phyloP scores from a whole-genome alignment of 768 basidiomycete species.

The Cystoderma amianthinum region DNA sequence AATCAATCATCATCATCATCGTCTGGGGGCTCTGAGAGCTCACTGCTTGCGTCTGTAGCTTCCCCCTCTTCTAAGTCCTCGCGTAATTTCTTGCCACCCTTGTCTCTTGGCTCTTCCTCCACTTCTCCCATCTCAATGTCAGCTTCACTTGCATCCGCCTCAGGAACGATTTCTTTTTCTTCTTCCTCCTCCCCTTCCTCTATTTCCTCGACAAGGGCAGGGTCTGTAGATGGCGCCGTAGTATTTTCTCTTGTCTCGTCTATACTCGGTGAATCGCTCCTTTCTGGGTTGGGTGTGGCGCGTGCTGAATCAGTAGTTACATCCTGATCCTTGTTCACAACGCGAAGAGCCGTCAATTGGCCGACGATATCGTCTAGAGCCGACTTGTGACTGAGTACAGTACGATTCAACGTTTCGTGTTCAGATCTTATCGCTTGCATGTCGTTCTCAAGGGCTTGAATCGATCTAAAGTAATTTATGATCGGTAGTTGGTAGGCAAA shows the following conservation, averaged over 20 bases:
- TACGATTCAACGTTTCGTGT: constrained; percentile 65
- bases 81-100: constrained; percentile 43
- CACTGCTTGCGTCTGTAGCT: constrained; percentile 75
- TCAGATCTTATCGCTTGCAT: constrained; percentile 69
- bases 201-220: constrained; percentile 6
- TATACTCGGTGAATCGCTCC: constrained; percentile 5
- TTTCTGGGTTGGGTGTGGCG: constrained; percentile 43
- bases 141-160: constrained; percentile 29
- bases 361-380: constrained; percentile 60
- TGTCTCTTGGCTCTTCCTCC: constrained; percentile 57
- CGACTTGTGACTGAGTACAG: constrained; percentile 59
- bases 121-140: constrained; percentile 94
- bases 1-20: constrained; percentile 17
- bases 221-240: background rate
- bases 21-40: constrained; percentile 72
- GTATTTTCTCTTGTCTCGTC: constrained; percentile 12
- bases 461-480: constrained; percentile 38
- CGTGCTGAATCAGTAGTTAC: constrained; percentile 33
- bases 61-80: constrained; percentile 87
- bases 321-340: constrained; percentile 66
- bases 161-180: constrained; percentile 12
- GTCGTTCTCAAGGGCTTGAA: constrained; percentile 66
- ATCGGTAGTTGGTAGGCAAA: background rate
- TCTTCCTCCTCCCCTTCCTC: constrained; percentile 13
- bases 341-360: constrained; percentile 54